Conservation (phyloP, 441 rosid genomes). For the Adansonia gregorii region DNA sequence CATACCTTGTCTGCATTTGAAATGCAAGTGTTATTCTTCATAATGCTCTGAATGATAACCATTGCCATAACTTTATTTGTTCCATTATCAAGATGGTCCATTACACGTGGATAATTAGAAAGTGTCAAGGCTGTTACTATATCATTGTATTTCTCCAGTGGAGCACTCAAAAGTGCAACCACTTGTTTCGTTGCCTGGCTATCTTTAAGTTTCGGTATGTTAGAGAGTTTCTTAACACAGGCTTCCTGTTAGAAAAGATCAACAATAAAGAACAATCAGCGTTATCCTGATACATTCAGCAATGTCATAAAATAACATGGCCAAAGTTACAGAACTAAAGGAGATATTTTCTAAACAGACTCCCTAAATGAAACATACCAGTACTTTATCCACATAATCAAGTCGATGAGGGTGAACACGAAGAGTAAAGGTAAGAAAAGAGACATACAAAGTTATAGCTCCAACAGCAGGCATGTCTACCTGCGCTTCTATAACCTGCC, state of each 20-base stretch:
- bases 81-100: conserved; percentile 66
- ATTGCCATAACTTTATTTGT: conserved; percentile 73
- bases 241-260: conserved; percentile 46
- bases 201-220: conserved; percentile 59
- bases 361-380: conserved; percentile 52
- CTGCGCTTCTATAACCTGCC: conserved; percentile 66
- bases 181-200: conserved; percentile 64
- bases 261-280: conserved; percentile 19
- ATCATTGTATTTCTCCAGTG: conserved; percentile 67
- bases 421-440: conserved; percentile 70
- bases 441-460: conserved; percentile 62
- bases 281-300: not conserved
- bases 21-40: conserved; percentile 59
- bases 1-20: conserved; percentile 65
- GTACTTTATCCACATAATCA: conserved; percentile 73
- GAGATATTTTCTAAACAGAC: conserved; percentile 4
- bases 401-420: conserved; percentile 73
- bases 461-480: conserved; percentile 68
- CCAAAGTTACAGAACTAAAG: conserved; percentile 11
- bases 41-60: conserved; percentile 72
- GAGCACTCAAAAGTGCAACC: conserved; percentile 74
- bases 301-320: not conserved
- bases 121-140: conserved; percentile 61
- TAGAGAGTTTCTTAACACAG: conserved; percentile 58
- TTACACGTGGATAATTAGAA: conserved; percentile 67